Percentiles rank a stretch among this genome's conserved stretches.
These are phyloP conservation scores for Chaetomidium leptoderma DNA, from an alignment of 495 filamentous ascomycete genomes.

Conservation along the genomic window DNA sequence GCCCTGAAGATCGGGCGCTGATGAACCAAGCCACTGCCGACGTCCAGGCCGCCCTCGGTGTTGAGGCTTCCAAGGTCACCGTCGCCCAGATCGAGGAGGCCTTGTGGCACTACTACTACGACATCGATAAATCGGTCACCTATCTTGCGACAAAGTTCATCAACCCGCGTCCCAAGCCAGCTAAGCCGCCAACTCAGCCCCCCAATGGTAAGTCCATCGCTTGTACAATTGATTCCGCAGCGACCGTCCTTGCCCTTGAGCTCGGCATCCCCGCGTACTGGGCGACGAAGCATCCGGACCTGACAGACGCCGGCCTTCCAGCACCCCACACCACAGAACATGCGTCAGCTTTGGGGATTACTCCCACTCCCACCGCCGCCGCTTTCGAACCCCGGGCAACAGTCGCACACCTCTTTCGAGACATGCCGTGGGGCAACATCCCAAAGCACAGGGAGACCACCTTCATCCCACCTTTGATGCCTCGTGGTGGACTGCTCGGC, in stretches of 20 bases:
- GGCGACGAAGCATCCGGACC: slow-evolving; percentile 10
- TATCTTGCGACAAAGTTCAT: slow-evolving; percentile 66
- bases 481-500: slow-evolving; percentile 66
- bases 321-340: not conserved
- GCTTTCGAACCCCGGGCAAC: slow-evolving; percentile 6
- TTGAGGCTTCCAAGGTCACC: slow-evolving; percentile 49
- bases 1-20: slow-evolving; percentile 54
- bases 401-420: slow-evolving; percentile 60
- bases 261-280: slow-evolving; percentile 11
- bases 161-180: slow-evolving; percentile 32
- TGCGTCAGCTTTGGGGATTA: not conserved
- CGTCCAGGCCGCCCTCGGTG: slow-evolving; percentile 53
- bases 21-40: slow-evolving; percentile 53
- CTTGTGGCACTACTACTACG: slow-evolving; percentile 94
- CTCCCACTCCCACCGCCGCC: not conserved
- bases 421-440: slow-evolving; percentile 81
- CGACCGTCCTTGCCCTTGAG: not conserved
- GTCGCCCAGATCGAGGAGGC: slow-evolving; percentile 78
- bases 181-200: slow-evolving; percentile 34
- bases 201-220: slow-evolving; percentile 50
- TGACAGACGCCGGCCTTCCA: slow-evolving; percentile 1
- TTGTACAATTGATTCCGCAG: slow-evolving; percentile 17
- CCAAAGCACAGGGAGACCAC: slow-evolving; percentile 65
- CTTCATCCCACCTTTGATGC: slow-evolving; percentile 58
- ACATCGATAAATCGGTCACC: slow-evolving; percentile 74